Evolutionary conservation across 257 asterid genomes (phyloP), one percentile per base, ranked within the genome.

Genomic region (Thymus mandschuricus): DNA sequence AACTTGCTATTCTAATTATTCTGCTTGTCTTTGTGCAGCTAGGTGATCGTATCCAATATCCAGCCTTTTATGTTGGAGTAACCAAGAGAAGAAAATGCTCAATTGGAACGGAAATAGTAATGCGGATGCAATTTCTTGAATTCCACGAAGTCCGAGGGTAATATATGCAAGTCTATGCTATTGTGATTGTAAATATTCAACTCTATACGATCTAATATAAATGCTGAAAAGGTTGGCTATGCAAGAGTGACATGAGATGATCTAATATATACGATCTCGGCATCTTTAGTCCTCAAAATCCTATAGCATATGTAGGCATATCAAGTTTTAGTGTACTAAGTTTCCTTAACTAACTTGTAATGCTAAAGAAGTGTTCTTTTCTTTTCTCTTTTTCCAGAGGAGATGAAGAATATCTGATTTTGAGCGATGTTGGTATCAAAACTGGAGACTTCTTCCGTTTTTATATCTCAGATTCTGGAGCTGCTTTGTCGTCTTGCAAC

Each of bases 61-160:
- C 86, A 44, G 76, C 74, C 55, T 73, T 86, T 76, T 93, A 83
- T 68, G 68, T 90, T 76, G 98, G 98, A 79, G 92, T 93, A 40
- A 81, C 72, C 7, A 90, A 93, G 79, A 83, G 83, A 68, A 83
- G 97, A 76, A 86, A 79, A 72, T 86, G 94, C 82, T 82, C 90
- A 7, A 62, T 93, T 80, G 90, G 97, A 76, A n/a, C 2, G 73
- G 91, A 85, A 76, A 88, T 69, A 81, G 85, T 68, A 63, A 81
- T 85, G 61, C 76, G 88, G 84, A 65, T 85, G 83, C 88, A 84
- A 38, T 82, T 86, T 74, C 84, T 76, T 70, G 97, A 90, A 80
- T 90, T 90, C 78, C 98, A 93, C 75, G 90, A 86, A 64, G 89
- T 88, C 75, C 30, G 44, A 33, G 86, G 92, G 98, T 93, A 86